Evolutionary conservation across 495 filamentous ascomycete species (phyloP), one percentile per base, ranked within the genome.

Genomic region (Jackrogersella minutella): DNA sequence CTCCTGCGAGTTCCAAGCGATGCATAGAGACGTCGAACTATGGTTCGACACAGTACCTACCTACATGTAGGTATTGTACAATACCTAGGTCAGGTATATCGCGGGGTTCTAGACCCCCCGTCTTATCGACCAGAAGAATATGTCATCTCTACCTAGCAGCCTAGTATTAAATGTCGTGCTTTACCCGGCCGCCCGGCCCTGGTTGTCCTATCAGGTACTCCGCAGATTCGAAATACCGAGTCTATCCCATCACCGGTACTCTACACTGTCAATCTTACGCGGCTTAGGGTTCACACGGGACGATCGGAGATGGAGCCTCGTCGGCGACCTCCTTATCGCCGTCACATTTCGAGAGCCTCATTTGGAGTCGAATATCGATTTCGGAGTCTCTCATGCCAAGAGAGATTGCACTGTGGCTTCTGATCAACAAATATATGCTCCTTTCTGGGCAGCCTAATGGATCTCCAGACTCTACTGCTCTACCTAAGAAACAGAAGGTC

Each of bases 171-270:
- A 62, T 55, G 49, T 55, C 31, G 50, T 55, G 3, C 31, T 24
- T 62, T 43, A 31, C 22, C 46, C 58, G 53, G 53, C 31, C 54
- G 22, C 21, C 60, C 59, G 66, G 60, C 49, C 60, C 60, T 56
- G 30, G 34, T 44, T n/a, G 50, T 39, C 56, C 36, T 69, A 58
- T 69, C 56, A 26, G 7, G 6, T 50, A 60, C 49, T 50, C 53
- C 39, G 59, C 59, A 24, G 34, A 59, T 4, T 34, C 19, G 21
- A 24, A 43, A 33, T 58, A 46, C 43, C 56, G 44, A 40, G 2
- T 53, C 44, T 58, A 58, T 52, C 22, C 52, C 46, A 61, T 34
- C 33, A 24, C 43, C 56, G 34, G 56, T 31, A 24, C 13, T 37
- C 51, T 26, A 56, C 41, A 39, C 5, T 41, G n/a, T n/a, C n/a